Base-by-base conservation (phyloP, 345 rosid genomes). In the Clarkia xantiana region DNA sequence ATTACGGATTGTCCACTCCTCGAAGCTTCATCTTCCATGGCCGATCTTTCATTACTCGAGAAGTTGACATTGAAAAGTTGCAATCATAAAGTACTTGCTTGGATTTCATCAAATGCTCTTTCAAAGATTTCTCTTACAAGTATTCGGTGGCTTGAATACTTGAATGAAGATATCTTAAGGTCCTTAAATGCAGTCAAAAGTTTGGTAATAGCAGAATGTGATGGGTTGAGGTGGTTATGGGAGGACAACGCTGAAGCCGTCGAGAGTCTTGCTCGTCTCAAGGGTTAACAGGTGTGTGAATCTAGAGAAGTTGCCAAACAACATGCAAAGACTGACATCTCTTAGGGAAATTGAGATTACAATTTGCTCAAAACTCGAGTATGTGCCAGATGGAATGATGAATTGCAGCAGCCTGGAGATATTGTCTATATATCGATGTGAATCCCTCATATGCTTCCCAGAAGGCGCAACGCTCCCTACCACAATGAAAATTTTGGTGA, bases 231-330 rank as follows among this genome's bases (percentile, higher is more conserved):
- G 0, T 29, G 4, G 0, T 49, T 29, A 1, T 14, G 41, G 42
- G 0, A 49, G 15, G 53, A 49, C 0, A 14, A 0, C 3, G n/a
- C n/a, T n/a, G n/a, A n/a, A n/a, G n/a, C n/a, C n/a, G n/a, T n/a
- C n/a, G n/a, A 29, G 39, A 2, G 18, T n/a, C 9, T 29, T 14
- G 0, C 16, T 14, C 10, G 14, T 14, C 0, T 49, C 0, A 49
- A 49, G n/a, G 10, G 1, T 0, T 23, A 0, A 0, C 0, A 0
- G 0, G 14, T 51, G 54, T 9, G 0, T 0, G 1, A 38, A 25
- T 51, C 18, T 51, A 17, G 54, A 51, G 14, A 36, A 51, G 11
- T 43, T 25, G 0, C 44, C 54, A 39, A n/a, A n/a, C n/a, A n/a
- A n/a, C n/a, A n/a, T n/a, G n/a, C n/a, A n/a, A n/a, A n/a, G n/a